Evolutionary conservation across 2,329 filamentous ascomycete species (phyloP).

Genomic region (Geosmithia morbida): DNA sequence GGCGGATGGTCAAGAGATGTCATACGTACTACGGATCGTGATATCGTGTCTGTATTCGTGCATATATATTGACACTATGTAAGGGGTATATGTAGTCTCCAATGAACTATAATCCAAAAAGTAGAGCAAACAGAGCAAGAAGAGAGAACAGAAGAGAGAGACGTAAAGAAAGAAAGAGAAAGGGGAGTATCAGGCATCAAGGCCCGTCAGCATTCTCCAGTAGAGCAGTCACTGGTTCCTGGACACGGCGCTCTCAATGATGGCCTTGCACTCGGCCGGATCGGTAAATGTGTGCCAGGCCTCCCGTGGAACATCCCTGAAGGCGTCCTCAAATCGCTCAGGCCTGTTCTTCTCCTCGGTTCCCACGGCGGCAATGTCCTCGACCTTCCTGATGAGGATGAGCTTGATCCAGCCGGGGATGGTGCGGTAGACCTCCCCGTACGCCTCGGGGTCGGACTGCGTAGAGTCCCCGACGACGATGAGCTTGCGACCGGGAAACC

Average conservation of each 20-base stretch:
- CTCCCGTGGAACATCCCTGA: slow-evolving; percentile 53
- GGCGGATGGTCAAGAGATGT: no score
- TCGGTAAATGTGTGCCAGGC: slow-evolving; percentile 76
- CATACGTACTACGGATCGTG: no score
- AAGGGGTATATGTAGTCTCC: no score
- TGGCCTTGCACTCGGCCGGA: slow-evolving; percentile 44
- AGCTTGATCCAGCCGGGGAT: slow-evolving; percentile 65
- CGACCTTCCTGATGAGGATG: slow-evolving; percentile 77
- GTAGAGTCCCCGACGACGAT: slow-evolving; percentile 84
- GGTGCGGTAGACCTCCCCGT: slow-evolving; percentile 59
- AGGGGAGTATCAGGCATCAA: background rate
- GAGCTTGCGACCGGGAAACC: slow-evolving; percentile 67
- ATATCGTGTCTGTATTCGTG: no score
- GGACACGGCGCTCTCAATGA: slow-evolving; percentile 12
- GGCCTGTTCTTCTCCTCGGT: slow-evolving; percentile 62
- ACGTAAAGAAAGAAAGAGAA: background rate
- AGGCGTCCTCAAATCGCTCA: slow-evolving; percentile 69
- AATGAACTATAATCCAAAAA: no score
- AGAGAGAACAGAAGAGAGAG: no score
- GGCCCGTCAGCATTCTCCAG: background rate
- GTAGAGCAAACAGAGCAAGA: no score
- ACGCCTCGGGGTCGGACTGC: slow-evolving; percentile 81
- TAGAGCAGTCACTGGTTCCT: background rate
- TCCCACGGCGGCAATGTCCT: slow-evolving; percentile 52
- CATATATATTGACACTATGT: background rate